phyloP scores from a whole-genome alignment of 768 basidiomycete species.

The Tricholoma hemisulphureum region DNA sequence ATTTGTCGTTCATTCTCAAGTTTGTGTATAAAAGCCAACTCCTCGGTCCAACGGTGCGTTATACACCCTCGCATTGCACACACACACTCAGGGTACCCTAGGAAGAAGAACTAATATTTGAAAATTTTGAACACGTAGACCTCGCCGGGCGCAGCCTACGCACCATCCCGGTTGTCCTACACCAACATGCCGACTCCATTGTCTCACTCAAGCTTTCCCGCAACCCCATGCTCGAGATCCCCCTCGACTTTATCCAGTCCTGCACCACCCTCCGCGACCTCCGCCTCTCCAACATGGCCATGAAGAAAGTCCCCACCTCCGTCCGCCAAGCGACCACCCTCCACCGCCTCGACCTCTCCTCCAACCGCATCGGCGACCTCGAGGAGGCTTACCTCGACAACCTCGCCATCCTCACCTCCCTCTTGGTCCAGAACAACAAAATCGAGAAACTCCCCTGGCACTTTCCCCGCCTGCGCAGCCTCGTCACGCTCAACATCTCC shows the following conservation, averaged over 20 bases:
- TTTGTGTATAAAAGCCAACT: slow-evolving; percentile 86
- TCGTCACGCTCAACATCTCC: slow-evolving; percentile 86
- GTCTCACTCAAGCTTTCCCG: slow-evolving; percentile 83
- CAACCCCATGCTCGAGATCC: slow-evolving; percentile 95
- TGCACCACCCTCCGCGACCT: slow-evolving; percentile 83
- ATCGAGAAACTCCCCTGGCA: slow-evolving; percentile 84
- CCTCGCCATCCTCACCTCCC: slow-evolving; percentile 62
- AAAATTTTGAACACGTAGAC: slow-evolving; percentile 76
- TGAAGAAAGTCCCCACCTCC: slow-evolving; percentile 88
- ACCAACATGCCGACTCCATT: slow-evolving; percentile 82
- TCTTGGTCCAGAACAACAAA: slow-evolving; percentile 89
- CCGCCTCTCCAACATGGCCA: slow-evolving; percentile 84
- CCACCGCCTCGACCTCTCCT: slow-evolving; percentile 82
- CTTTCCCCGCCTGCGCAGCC: slow-evolving; percentile 68
- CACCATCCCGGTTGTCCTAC: slow-evolving; percentile 84
- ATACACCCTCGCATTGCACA: background rate
- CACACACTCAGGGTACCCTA: slow-evolving; percentile 24
- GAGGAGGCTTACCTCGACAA: slow-evolving; percentile 82
- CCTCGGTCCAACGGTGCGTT: slow-evolving; percentile 61
- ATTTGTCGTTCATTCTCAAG: slow-evolving; percentile 80
- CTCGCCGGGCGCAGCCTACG: slow-evolving; percentile 77
- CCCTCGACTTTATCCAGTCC: slow-evolving; percentile 92
- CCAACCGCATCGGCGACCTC: slow-evolving; percentile 86
- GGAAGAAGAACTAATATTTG: slow-evolving; percentile 74
- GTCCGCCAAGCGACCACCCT: slow-evolving; percentile 74